These are phyloP conservation scores for Zostera marina DNA, from an alignment of 116 monocot genomes.

Conservation along the genomic window DNA sequence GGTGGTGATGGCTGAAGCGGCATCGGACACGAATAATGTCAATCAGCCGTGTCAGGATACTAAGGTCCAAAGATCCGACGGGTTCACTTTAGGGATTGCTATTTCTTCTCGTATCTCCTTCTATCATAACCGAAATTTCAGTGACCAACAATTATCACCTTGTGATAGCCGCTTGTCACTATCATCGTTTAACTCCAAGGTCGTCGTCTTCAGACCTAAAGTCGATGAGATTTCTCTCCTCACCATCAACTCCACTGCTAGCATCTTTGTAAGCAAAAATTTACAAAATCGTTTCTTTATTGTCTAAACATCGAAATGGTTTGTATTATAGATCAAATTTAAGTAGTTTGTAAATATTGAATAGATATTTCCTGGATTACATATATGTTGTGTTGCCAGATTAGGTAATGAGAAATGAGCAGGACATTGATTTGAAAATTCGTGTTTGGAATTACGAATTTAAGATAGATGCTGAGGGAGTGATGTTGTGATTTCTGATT, in stretches of 20 bases:
- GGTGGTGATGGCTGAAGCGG: not conserved
- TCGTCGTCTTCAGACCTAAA: slow-evolving; percentile 69
- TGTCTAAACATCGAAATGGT: not conserved
- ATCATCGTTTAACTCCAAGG: slow-evolving; percentile 22
- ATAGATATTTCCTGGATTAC: no score
- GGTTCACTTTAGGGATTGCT: slow-evolving; percentile 89
- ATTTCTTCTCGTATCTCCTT: slow-evolving; percentile 40
- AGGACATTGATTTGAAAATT: no score
- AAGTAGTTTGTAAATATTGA: no score
- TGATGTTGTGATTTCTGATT: no score
- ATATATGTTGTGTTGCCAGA: no score
- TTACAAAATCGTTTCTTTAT: not conserved
- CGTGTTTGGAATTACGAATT: no score
- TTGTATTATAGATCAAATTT: no score
- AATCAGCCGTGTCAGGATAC: slow-evolving; percentile 71
- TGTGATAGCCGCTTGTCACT: slow-evolving; percentile 70
- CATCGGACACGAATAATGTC: slow-evolving; percentile 41
- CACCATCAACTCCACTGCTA: slow-evolving; percentile 56
- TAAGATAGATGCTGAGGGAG: no score
- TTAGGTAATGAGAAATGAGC: no score
- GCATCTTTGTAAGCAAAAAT: slow-evolving; percentile 3
- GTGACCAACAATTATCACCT: slow-evolving; percentile 48
- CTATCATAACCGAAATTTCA: slow-evolving; percentile 19
- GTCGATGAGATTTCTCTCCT: slow-evolving; percentile 94
- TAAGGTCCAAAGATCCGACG: slow-evolving; percentile 57